Evolutionary conservation across 768 basidiomycete genomes (phyloP), one percentile per base, ranked within the genome.

Genomic region (Hemileccinum impolitum): DNA sequence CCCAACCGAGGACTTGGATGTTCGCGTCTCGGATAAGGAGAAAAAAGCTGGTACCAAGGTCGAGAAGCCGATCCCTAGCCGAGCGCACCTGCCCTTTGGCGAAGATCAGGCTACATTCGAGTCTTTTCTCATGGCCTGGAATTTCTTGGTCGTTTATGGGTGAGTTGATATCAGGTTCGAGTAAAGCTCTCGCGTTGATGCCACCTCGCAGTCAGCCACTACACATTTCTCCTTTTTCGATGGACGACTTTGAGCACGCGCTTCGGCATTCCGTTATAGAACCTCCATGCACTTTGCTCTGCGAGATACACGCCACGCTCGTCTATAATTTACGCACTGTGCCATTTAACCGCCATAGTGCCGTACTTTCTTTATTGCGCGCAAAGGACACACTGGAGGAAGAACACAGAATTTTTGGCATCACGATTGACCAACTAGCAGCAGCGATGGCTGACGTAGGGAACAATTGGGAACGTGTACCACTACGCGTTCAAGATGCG

Each of bases 81-180:
- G 78, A 44, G 64, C 68, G 2, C 73, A 75, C 12, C 70, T 92
- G 44, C 87, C 91, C 4, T 90, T 91, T 63, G 82, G 84, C 43
- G 77, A 81, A 32, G 71, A 73, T 28, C 74, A 79, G 8, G 75
- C 74, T 11, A 71, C 77, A 12, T 95, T 96, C 54, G 94, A 97
- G 64, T 72, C 77, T 9, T 92, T 97, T 66, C 69, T 98, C 26
- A 86, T 90, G 85, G 73, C 82, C 9, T 99, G 94, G 94, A 94
- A 91, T 68, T 95, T 95, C 67, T 69, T 98, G 47, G 86, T 90
- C 45, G 86, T 93, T 45, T 94, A 94, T 68, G 92, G 94, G 96
- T 96, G 64, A 59, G 82, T 69, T 26, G 15, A 53, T 37, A 19
- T 50, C n/a, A 28, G 6, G 19, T 10, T 31, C 39, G 2, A 10